Conservation (phyloP, 2,329 filamentous ascomycete species). For the Botrytis squamosa region DNA sequence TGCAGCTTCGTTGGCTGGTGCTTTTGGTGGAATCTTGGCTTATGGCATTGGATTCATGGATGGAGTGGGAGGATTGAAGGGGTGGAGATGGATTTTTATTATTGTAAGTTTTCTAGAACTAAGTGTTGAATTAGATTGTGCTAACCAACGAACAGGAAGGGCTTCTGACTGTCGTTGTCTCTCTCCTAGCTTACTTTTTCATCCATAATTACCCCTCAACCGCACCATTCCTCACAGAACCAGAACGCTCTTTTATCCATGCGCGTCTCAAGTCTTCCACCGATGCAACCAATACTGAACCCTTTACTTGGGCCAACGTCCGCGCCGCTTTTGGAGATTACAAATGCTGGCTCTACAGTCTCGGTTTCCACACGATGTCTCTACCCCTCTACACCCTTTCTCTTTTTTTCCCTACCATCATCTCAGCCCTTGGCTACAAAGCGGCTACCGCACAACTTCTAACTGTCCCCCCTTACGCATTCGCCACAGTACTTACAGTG, state of each 20-base stretch:
- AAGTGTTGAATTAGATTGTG: background rate
- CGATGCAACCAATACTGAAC: slow-evolving; percentile 67
- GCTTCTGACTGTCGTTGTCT: slow-evolving; percentile 53
- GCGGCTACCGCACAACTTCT: slow-evolving; percentile 56
- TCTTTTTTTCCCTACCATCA: slow-evolving; percentile 56
- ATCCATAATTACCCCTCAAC: slow-evolving; percentile 65
- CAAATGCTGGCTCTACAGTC: slow-evolving; percentile 70
- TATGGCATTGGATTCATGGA: slow-evolving; percentile 56
- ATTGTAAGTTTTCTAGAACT: slow-evolving; percentile 43
- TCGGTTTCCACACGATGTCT: slow-evolving; percentile 71
- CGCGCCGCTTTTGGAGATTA: slow-evolving; percentile 61
- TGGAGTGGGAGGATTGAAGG: slow-evolving; percentile 51
- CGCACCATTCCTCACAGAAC: slow-evolving; percentile 55
- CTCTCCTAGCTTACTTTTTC: slow-evolving; percentile 54
- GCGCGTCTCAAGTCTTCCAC: slow-evolving; percentile 64
- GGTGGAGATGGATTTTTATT: slow-evolving; percentile 62
- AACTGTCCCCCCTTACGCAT: slow-evolving; percentile 63
- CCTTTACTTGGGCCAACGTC: slow-evolving; percentile 68
- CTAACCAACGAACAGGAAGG: slow-evolving; percentile 46
- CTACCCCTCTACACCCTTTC: slow-evolving; percentile 59
- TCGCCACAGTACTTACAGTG: slow-evolving; percentile 60
- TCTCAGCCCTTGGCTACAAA: slow-evolving; percentile 53
- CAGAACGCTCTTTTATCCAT: slow-evolving; percentile 44
- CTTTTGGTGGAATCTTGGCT: slow-evolving; percentile 56
- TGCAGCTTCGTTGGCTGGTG: slow-evolving; percentile 54